A percentile compares a stretch with the other conserved stretches of the same genome.
Conservation (phyloP, 75 land plant genomes). For the Sequoia sempervirens region DNA sequence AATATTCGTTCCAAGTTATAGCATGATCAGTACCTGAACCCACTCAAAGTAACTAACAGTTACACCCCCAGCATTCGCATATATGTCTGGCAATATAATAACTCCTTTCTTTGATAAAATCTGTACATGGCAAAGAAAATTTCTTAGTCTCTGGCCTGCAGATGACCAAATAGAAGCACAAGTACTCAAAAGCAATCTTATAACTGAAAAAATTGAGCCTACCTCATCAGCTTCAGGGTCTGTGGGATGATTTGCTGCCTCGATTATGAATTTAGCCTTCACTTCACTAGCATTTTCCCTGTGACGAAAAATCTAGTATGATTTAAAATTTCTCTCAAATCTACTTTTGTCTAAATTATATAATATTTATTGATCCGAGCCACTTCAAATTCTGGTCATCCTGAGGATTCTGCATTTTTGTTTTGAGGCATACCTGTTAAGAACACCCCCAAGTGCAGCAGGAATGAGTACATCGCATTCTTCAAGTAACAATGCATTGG, state of each 20-base stretch:
- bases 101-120: slow-evolving; percentile 47
- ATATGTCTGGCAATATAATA: slow-evolving; percentile 42
- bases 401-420: not conserved
- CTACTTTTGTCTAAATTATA: not conserved
- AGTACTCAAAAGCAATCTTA: not conserved
- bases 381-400: not conserved
- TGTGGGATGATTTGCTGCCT: slow-evolving; percentile 53
- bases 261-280: slow-evolving; percentile 32
- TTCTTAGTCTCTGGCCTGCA: not conserved
- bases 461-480: slow-evolving; percentile 94
- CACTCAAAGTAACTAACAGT: slow-evolving; percentile 99
- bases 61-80: slow-evolving; percentile 86
- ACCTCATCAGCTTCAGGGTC: slow-evolving; percentile 59
- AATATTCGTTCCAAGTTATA: not conserved
- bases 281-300: slow-evolving; percentile 45
- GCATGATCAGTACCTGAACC: slow-evolving; percentile 74
- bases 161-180: not conserved
- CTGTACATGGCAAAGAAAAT: slow-evolving; percentile 12
- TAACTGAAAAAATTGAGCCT: not conserved
- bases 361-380: not conserved
- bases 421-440: slow-evolving; percentile 46
- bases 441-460: slow-evolving; percentile 88
- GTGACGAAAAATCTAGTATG: not conserved
- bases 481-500: slow-evolving; percentile 48
- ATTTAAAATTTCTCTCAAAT: slow-evolving; percentile 1